Evolutionary conservation across 2,329 filamentous ascomycete species (phyloP), one percentile per base, ranked within the genome.

Genomic region (Pseudopithomyces chartarum): DNA sequence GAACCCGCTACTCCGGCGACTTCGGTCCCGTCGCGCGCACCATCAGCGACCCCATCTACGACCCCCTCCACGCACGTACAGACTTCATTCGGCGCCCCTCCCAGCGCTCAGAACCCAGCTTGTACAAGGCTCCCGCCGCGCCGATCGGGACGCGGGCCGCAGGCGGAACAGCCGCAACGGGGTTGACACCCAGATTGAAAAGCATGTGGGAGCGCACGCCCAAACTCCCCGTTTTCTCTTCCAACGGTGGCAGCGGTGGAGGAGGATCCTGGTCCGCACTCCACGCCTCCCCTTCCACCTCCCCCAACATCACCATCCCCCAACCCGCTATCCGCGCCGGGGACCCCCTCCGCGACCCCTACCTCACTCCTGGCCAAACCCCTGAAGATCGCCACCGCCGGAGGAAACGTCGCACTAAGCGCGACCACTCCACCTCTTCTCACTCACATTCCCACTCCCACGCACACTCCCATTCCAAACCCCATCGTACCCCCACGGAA

Each of bases 1-100:
- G 4, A 8, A 29, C 68, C 46, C 69, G 73, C 34, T 76, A 72
- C 58, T 74, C 70, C 2, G 73, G 73, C 10, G 74, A 77, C 62
- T 76, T 76, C 39, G 73, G 72, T 1, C 71, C 74, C 38, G 72
- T 76, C 15, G 63, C 72, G 3, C 69, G 73, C 12, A 68, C 70
- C 38, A 75, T 76, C 61, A 74, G 70, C 57, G 73, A 76, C 39
- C 73, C 74, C 19, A 76, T 76, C 60, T 76, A 74, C 62, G 70
- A 76, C 52, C 73, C 73, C 1, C 57, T 62, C n/a, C 64, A 71
- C 51, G 68, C 71, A 17, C 65, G 75, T 3, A 72, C 71, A 34
- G 73, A 78, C 58, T 75, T 77, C 59, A 73, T 76, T 34, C 64
- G 74, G 12, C 68, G 69, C 12, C 65, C 67, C 3, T 70, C 67